phyloP scores from a whole-genome alignment of 139 green algal species.

The Mesostigma viride region DNA sequence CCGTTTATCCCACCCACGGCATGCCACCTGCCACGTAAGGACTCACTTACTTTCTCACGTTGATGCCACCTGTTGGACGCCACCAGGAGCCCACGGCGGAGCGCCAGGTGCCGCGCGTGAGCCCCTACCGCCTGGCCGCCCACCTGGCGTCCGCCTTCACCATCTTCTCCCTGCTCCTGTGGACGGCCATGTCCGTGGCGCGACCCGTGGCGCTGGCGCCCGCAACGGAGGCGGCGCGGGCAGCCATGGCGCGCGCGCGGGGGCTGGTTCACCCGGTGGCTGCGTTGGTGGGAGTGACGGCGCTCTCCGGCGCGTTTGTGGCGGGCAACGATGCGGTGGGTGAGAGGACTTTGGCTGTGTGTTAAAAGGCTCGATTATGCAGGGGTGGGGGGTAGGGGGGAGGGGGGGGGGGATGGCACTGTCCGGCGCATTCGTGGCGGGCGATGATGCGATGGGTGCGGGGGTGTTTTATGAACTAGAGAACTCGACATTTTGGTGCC shows the following conservation, averaged over 20 bases:
- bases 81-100: conserved; percentile 38
- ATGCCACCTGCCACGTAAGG: no score
- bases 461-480: no score
- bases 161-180: conserved; percentile 84
- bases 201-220: conserved; percentile 29
- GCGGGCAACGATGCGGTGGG: conserved; percentile 67
- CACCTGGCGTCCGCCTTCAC: conserved; percentile 89
- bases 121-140: conserved; percentile 83
- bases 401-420: no score
- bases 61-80: no score
- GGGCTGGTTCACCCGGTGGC: conserved; percentile 48
- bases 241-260: conserved; percentile 26
- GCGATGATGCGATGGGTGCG: no score
- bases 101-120: conserved; percentile 69
- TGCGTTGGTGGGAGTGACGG: conserved; percentile 77
- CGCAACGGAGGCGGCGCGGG: conserved; percentile 16
- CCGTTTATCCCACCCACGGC: no score
- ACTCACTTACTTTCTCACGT: no score
- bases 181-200: conserved; percentile 75
- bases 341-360: no score
- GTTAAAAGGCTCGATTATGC: no score
- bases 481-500: no score
- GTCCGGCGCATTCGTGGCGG: no score
- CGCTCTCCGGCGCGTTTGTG: conserved; percentile 59
- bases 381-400: no score